These are phyloP conservation scores for Trichoderma citrinoviride DNA, from an alignment of 2,329 filamentous ascomycete species.

Conservation along the genomic window DNA sequence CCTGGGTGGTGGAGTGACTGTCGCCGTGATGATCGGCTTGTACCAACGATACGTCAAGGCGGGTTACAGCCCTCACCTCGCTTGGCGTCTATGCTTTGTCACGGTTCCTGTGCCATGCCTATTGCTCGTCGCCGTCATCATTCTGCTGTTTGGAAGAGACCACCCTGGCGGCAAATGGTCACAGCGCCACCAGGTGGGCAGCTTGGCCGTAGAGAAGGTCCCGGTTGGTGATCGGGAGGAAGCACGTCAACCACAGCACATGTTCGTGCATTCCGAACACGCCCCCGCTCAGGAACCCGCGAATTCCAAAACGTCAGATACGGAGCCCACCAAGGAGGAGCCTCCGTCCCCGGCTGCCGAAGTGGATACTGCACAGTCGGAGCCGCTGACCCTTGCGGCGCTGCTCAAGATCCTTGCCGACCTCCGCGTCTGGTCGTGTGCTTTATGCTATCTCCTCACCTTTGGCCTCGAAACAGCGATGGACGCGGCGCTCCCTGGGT, in stretches of 20 bases:
- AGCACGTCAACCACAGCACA: neutral
- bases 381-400: constrained; percentile 33
- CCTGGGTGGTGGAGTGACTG: constrained; percentile 84
- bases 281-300: neutral
- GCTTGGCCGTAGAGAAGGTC: constrained; percentile 49
- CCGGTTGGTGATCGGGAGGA: constrained; percentile 44
- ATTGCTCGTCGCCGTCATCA: constrained; percentile 63
- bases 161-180: constrained; percentile 81
- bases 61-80: constrained; percentile 58
- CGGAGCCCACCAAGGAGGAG: neutral
- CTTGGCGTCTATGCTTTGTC: constrained; percentile 65
- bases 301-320: neutral
- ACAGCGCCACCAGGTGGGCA: constrained; percentile 59
- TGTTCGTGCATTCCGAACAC: neutral
- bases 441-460: constrained; percentile 57
- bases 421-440: constrained; percentile 55
- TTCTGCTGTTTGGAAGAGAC: constrained; percentile 74
- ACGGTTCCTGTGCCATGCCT: constrained; percentile 82
- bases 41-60: constrained; percentile 64
- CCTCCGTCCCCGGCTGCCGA: neutral
- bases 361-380: neutral
- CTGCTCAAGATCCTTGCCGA: constrained; percentile 46
- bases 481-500: constrained; percentile 57
- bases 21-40: constrained; percentile 90
- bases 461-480: constrained; percentile 63